phyloP scores from a whole-genome alignment of 768 basidiomycete genomes.

The Suillus tomentosus region DNA sequence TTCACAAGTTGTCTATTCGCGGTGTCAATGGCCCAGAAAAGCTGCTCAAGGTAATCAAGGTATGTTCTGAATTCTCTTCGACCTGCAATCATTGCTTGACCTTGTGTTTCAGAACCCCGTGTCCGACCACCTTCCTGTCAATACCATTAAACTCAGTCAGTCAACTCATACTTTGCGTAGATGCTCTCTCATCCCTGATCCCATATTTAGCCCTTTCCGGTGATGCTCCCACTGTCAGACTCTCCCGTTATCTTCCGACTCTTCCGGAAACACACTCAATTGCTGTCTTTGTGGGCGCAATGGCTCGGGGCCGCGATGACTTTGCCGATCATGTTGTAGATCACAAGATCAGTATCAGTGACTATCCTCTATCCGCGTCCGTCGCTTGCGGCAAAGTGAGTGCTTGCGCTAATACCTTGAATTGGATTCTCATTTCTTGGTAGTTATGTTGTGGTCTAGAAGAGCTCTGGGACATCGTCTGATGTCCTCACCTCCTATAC shows the following conservation, averaged over 20 bases:
- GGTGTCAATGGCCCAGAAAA: slow-evolving; percentile 98
- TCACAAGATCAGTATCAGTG: slow-evolving; percentile 94
- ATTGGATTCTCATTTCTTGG: slow-evolving; percentile 6
- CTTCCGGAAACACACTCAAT: slow-evolving; percentile 87
- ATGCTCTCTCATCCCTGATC: slow-evolving; percentile 1
- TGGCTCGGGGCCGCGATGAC: slow-evolving; percentile 95
- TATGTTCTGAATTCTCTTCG: slow-evolving; percentile 32
- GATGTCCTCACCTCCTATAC: slow-evolving; percentile 23
- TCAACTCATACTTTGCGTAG: slow-evolving; percentile 20
- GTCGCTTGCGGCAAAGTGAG: slow-evolving; percentile 97
- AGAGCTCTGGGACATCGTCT: slow-evolving; percentile 94
- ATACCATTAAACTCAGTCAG: slow-evolving; percentile 94
- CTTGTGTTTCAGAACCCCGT: slow-evolving; percentile 74
- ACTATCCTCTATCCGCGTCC: slow-evolving; percentile 89
- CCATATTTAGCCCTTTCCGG: slow-evolving; percentile 76
- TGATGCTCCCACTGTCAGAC: slow-evolving; percentile 78
- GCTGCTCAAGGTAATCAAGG: slow-evolving; percentile 95
- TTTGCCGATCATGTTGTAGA: slow-evolving; percentile 96
- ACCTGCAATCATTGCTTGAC: slow-evolving; percentile 11
- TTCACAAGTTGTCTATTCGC: slow-evolving; percentile 93
- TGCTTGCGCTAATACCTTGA: slow-evolving; percentile 3
- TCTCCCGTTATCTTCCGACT: slow-evolving; percentile 83
- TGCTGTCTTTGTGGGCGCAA: slow-evolving; percentile 96
- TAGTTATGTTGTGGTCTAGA: slow-evolving; percentile 92
- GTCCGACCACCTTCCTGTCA: slow-evolving; percentile 89